A percentile compares a stretch with the other conserved stretches of the same genome.
Conservation (phyloP, 208 protist genomes). For the Vickermania spadyakhi region DNA sequence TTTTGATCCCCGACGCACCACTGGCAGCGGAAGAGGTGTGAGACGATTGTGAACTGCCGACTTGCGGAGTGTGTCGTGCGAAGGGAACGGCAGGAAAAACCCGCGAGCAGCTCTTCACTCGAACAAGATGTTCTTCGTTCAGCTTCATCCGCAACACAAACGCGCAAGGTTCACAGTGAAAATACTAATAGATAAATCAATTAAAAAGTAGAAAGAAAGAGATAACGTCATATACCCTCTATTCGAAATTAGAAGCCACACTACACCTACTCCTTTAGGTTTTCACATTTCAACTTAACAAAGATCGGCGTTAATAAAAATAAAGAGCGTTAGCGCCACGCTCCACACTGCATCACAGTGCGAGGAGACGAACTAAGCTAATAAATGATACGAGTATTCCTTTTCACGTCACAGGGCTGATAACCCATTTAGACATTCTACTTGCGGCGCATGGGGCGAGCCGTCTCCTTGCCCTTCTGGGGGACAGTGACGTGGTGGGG, state of each 20-base stretch:
- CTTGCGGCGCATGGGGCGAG: constrained; percentile 17
- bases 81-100: constrained; percentile 29
- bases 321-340: too few species aligned
- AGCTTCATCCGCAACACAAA: too few species aligned
- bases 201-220: too few species aligned
- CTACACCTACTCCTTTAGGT: constrained; percentile 7
- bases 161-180: too few species aligned
- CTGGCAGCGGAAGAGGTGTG: neutral
- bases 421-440: constrained; percentile 4
- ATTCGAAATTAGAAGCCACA: too few species aligned
- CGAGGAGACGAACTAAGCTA: too few species aligned
- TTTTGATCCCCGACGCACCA: neutral
- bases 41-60: neutral
- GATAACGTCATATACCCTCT: too few species aligned
- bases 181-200: too few species aligned
- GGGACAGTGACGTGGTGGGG: constrained; percentile 47
- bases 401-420: neutral
- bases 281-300: constrained; percentile 6
- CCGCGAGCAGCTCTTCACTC: constrained; percentile 14
- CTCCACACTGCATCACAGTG: too few species aligned
- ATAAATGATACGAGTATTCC: too few species aligned
- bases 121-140: constrained; percentile 16
- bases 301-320: constrained; percentile 4
- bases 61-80: constrained; percentile 18
- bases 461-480: constrained; percentile 9